phyloP scores from a whole-genome alignment of 2,329 filamentous ascomycete species.

The Penicillium sp. region DNA sequence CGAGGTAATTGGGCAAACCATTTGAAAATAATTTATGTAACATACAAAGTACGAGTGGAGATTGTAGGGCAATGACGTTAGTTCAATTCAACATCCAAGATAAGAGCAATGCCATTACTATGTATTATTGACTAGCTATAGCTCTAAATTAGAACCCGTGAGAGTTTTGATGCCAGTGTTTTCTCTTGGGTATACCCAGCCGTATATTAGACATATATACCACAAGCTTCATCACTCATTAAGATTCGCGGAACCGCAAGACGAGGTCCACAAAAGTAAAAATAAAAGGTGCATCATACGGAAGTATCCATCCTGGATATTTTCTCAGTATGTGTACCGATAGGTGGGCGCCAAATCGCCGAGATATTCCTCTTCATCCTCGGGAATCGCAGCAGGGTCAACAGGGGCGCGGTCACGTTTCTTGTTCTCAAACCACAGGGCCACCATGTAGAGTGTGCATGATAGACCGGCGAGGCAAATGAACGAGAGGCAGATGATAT shows the following conservation, averaged over 20 bases:
- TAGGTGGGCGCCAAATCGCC: slow-evolving; percentile 39
- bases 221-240: not conserved
- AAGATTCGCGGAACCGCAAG: not conserved
- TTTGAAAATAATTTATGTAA: not conserved
- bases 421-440: slow-evolving; percentile 35
- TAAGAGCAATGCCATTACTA: not conserved
- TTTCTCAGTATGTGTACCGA: slow-evolving; percentile 31
- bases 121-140: not conserved
- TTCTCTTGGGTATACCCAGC: not conserved
- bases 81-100: not conserved
- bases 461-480: slow-evolving; percentile 56
- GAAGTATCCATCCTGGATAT: not conserved
- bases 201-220: not conserved
- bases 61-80: not conserved
- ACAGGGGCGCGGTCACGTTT: slow-evolving; percentile 29
- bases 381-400: slow-evolving; percentile 18
- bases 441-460: slow-evolving; percentile 33
- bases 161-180: not conserved
- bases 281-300: not conserved
- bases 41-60: not conserved
- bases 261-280: not conserved
- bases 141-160: not conserved
- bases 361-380: slow-evolving; percentile 29
- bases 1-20: not conserved
- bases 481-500: slow-evolving; percentile 68